A percentile compares a stretch with the other conserved stretches of the same genome.
Evolutionary conservation across 2,329 filamentous ascomycete species (phyloP).

Genomic region (Talaromyces sp.): DNA sequence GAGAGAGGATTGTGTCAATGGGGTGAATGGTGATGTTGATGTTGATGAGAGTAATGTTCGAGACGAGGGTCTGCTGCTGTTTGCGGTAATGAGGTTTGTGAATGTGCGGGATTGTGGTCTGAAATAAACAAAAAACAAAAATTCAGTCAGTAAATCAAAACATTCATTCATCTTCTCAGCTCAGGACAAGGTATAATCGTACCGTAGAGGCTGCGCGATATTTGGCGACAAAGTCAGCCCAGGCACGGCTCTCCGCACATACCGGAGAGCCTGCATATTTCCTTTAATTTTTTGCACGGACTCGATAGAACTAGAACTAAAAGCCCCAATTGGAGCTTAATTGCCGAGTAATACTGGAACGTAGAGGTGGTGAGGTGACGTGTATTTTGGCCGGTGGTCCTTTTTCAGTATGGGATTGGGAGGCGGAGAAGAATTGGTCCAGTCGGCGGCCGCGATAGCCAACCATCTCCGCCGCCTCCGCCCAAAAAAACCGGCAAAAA

Average conservation of each 20-base stretch:
- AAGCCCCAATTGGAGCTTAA: background rate
- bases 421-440: constrained; percentile 6
- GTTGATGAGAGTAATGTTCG: background rate
- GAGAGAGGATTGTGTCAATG: constrained; percentile 31
- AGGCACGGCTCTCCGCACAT: constrained; percentile 24
- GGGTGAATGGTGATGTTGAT: background rate
- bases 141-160: background rate
- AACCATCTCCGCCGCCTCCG: background rate
- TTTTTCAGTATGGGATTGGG: background rate
- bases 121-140: background rate
- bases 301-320: background rate
- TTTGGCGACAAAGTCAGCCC: constrained; percentile 18
- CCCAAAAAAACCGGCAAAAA: background rate
- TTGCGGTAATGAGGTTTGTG: background rate
- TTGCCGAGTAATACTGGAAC: background rate
- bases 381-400: background rate
- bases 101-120: background rate
- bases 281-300: background rate
- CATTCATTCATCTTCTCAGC: background rate
- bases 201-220: constrained; percentile 4
- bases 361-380: background rate
- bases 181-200: background rate
- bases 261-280: constrained; percentile 30
- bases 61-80: background rate
- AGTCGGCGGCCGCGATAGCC: constrained; percentile 16